Evolutionary conservation across 2,329 filamentous ascomycete genomes (phyloP).

Genomic region (Pseudogymnoascus sp.): DNA sequence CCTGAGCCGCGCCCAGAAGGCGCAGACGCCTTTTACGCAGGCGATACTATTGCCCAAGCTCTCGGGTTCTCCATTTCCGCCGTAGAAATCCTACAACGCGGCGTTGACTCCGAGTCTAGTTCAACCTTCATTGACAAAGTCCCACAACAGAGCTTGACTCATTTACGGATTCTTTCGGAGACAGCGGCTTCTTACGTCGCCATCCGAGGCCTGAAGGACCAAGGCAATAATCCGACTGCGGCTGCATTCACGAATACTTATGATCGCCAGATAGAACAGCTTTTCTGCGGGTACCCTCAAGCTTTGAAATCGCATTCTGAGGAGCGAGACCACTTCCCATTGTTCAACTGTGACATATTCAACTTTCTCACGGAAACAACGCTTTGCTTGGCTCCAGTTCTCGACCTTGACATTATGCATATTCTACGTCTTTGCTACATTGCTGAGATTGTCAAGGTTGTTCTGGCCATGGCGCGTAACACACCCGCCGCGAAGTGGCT

Average conservation of each 20-base stretch:
- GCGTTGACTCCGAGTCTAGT: slow-evolving; percentile 64
- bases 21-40: slow-evolving; percentile 40
- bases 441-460: slow-evolving; percentile 80
- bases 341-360: slow-evolving; percentile 65
- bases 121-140: slow-evolving; percentile 75
- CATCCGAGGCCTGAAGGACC: slow-evolving; percentile 59
- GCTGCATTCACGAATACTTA: slow-evolving; percentile 60
- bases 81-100: slow-evolving; percentile 85
- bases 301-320: slow-evolving; percentile 9
- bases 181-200: slow-evolving; percentile 80
- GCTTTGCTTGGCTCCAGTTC: slow-evolving; percentile 58
- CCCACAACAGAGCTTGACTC: slow-evolving; percentile 73
- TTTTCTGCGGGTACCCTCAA: slow-evolving; percentile 53
- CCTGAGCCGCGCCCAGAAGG: slow-evolving; percentile 26
- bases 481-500: slow-evolving; percentile 44
- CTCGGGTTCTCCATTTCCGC: slow-evolving; percentile 82
- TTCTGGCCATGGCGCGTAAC: slow-evolving; percentile 50
- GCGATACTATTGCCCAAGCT: slow-evolving; percentile 53
- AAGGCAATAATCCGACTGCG: slow-evolving; percentile 52
- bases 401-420: slow-evolving; percentile 67
- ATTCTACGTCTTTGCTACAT: slow-evolving; percentile 80
- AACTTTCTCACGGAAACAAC: slow-evolving; percentile 74
- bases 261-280: slow-evolving; percentile 63
- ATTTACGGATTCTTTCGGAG: slow-evolving; percentile 81
- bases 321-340: slow-evolving; percentile 33